Base-by-base conservation (phyloP, 2,329 filamentous ascomycete genomes). In the Apiospora arundinis region DNA sequence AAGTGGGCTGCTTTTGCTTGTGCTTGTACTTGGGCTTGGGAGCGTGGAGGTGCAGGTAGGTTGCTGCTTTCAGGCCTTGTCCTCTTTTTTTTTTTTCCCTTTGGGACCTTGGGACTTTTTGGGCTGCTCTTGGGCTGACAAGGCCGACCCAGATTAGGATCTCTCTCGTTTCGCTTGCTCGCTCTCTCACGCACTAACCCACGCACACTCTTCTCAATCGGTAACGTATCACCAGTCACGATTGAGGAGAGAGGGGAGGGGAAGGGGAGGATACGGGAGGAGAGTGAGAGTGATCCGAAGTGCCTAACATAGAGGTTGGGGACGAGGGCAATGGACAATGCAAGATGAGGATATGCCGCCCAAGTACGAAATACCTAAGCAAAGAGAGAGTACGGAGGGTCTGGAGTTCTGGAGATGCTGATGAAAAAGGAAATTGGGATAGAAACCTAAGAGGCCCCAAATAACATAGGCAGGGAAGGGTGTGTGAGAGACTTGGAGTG, bases 141-240 rank as follows among this genome's bases (percentile, higher is more conserved):
- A 44, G 63, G 63, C 37, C 49, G 52, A 45, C 63, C 63, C 63
- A 37, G 67, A 42, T 52, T 68, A 18, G 45, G 18, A 60, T 37
- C 42, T 32, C 52, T 52, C 48, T 37, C 28, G 52, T 60, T 60
- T 37, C 52, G 65, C 65, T 46, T 67, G 65, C 40, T 68, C n/a
- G 40, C 42, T 68, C 21, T 44, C n/a, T 45, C 56, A 63, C 56
- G 32, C 56, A 63, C 56, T 63, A 37, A 40, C 56, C 56, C 56
- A 63, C 32, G 21, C 56, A 63, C 56, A 9, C 56, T n/a, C 56
- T 63, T 40, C 56, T 63, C 56, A 70, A 72, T 68, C 68, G 68
- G 56, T 69, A 73, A 74, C 69, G 72, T 74, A 72, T 76, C 76
- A 71, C 74, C 70, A 75, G 75, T 78, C 74, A 78, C 77, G 72